phyloP scores from a whole-genome alignment of 73 alveolate genomes.

The Paramecium caudatum region DNA sequence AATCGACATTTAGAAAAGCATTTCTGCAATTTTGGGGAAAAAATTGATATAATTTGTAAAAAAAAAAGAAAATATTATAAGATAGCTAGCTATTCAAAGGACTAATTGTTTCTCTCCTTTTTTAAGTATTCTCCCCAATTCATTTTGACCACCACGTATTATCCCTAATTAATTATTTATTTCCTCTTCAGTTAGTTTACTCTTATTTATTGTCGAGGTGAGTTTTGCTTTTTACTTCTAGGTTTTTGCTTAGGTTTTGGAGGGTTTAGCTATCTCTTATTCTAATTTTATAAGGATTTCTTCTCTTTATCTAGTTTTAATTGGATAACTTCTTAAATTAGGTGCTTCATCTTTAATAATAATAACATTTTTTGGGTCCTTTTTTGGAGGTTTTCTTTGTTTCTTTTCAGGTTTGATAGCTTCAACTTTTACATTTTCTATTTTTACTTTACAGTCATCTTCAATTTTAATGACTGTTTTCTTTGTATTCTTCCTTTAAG shows the following conservation, averaged over 20 bases:
- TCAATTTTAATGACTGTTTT: background rate
- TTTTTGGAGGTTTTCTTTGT: background rate
- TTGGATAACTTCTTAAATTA: background rate
- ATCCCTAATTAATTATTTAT: slow-evolving; percentile 21
- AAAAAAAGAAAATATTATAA: no score
- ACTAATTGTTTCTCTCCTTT: slow-evolving; percentile 20
- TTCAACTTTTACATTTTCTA: background rate
- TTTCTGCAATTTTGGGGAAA: slow-evolving; percentile 43
- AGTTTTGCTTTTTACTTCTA: background rate
- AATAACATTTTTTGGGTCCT: background rate
- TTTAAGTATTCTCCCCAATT: background rate
- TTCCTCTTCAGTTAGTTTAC: background rate
- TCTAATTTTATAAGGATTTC: background rate
- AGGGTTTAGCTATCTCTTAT: background rate
- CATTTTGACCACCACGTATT: background rate
- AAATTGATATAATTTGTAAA: slow-evolving; percentile 9
- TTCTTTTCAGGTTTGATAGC: background rate
- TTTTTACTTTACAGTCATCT: background rate
- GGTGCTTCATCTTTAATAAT: background rate
- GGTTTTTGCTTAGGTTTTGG: background rate
- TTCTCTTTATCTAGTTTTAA: slow-evolving; percentile 4
- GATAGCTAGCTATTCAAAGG: no score
- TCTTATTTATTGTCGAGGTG: background rate
- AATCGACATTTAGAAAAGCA: slow-evolving; percentile 14
- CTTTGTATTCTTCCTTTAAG: background rate